Evolutionary conservation across 352 stramenopile species (phyloP), one percentile per base, ranked within the genome.

Genomic region (Phytophthora megakarya): DNA sequence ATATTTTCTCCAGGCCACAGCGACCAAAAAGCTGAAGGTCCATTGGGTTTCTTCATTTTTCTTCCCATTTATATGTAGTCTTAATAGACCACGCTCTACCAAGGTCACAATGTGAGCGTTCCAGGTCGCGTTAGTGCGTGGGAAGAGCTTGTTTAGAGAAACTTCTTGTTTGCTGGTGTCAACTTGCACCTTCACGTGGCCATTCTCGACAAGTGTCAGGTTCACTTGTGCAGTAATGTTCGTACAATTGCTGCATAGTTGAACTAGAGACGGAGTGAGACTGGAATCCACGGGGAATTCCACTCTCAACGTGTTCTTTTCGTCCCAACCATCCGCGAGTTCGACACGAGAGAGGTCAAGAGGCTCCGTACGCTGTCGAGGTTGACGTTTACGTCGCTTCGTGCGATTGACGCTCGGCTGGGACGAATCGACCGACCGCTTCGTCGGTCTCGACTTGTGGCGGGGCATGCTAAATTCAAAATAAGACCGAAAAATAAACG

Each of bases 1-100:
- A 56, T 80, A 85, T 5, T 46, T 49, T 3, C 37, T 44, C 77
- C 75, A 90, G 3, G 72, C 72, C 16, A 90, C 47, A 5, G 45
- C 61, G 9, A 80, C 50, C 4, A 53, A 48, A 65, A 78, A 81
- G 25, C 45, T 53, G 18, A 77, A 57, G 13, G 8, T 56, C 51
- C 51, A 75, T 21, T 58, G n/a, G 23, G 25, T 16, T 7, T n/a
- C 12, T 6, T 61, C 30, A n/a, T 59, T 23, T n/a, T 21, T 52
- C 11, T 28, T 45, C 21, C 39, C 46, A 13, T 70, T 49, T 28
- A 88, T 39, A 26, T 85, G 72, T 16, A 89, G 50, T 5, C 62
- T 65, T 16, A 88, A 19, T 3, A 89, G 40, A 22, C 73, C 37
- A 5, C 53, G 44, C 25, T 69, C 52, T 11, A 62, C 70, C 30